Percentiles rank a stretch among this genome's conserved stretches.
Conservation (phyloP, 495 filamentous ascomycete species). For the Penicillium paxilli region DNA sequence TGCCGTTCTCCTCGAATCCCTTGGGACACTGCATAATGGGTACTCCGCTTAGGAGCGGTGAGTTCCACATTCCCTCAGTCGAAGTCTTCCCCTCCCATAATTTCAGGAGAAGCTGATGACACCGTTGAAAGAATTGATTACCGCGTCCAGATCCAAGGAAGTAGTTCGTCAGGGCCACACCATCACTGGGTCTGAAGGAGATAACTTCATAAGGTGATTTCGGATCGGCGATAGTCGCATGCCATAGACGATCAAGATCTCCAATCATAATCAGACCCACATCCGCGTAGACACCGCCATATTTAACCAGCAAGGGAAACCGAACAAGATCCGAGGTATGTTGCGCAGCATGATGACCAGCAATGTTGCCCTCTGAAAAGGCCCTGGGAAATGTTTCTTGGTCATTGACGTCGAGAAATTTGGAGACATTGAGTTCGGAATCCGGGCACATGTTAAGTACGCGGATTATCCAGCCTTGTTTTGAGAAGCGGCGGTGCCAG, state of each 20-base stretch:
- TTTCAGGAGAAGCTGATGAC: slow-evolving; percentile 48
- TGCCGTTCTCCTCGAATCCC: slow-evolving; percentile 18
- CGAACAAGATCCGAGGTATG: slow-evolving; percentile 58
- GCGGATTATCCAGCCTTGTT: slow-evolving; percentile 52
- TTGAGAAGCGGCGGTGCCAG: slow-evolving; percentile 53
- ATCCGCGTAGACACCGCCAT: slow-evolving; percentile 58
- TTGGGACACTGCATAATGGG: slow-evolving; percentile 28
- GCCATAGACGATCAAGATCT: slow-evolving; percentile 53
- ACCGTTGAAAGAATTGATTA: slow-evolving; percentile 50
- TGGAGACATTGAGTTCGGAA: slow-evolving; percentile 47
- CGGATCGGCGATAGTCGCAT: slow-evolving; percentile 43
- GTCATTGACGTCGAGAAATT: slow-evolving; percentile 48
- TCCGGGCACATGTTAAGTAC: slow-evolving; percentile 44
- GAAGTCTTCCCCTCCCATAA: slow-evolving; percentile 52
- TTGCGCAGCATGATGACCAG: slow-evolving; percentile 48
- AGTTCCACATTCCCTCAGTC: slow-evolving; percentile 52
- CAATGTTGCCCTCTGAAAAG: slow-evolving; percentile 46
- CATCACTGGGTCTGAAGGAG: background rate
- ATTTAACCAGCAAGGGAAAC: slow-evolving; percentile 52
- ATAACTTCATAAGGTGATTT: slow-evolving; percentile 40
- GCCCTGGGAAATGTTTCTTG: slow-evolving; percentile 45
- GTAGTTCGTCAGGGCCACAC: slow-evolving; percentile 46
- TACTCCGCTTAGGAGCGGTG: slow-evolving; percentile 43
- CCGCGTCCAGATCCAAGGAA: slow-evolving; percentile 39
- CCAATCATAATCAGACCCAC: slow-evolving; percentile 57